Base-by-base conservation (phyloP, 2,329 filamentous ascomycete species). In the Cladorrhinum sp. region DNA sequence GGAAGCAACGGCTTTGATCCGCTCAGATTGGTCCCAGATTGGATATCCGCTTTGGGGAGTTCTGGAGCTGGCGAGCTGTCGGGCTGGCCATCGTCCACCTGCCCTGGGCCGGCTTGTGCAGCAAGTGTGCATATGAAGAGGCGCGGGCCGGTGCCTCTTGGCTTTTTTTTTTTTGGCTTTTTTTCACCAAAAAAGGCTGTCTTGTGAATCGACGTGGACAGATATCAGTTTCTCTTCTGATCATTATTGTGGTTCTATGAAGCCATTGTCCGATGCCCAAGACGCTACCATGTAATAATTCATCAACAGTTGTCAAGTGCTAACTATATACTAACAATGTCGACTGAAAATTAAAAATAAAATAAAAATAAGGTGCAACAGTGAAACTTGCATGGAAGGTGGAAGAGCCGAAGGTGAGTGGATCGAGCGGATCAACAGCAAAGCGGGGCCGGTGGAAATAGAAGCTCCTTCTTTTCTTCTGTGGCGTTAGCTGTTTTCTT, bases 1-100 rank as follows among this genome's bases (percentile, higher is more conserved):
- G 54, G 20, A 55, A 20, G n/a, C 36, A 57, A 30, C 42, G 33
- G 54, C 42, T 20, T 16, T 46, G 42, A 46, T 46, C 42, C 42
- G 42, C 42, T 20, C n/a, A 57, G 39, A 57, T 57, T 42, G 42
- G 54, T n/a, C 26, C 30, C 23, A 57, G 54, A 57, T 57, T 57
- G 39, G 39, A 49, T 49, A 49, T 33, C 39, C 39, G 39, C 54
- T 55, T 48, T 36, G 16, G 12, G 39, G 12, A 55, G 18, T n/a
- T 30, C 24, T 53, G 50, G 50, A 53, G 24, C 24, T 28, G n/a
- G n/a, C n/a, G n/a, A n/a, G n/a, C n/a, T 30, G 24, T 54, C 26
- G 52, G 52, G 52, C 21, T 20, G 52, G 52, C 30, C 53, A 55
- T 36, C 14, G 33, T 36, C 9, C 33, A 10, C 33, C 33, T 16